These are phyloP conservation scores for Prunus dulcis DNA, from an alignment of 306 rosid genomes.

Conservation along the genomic window DNA sequence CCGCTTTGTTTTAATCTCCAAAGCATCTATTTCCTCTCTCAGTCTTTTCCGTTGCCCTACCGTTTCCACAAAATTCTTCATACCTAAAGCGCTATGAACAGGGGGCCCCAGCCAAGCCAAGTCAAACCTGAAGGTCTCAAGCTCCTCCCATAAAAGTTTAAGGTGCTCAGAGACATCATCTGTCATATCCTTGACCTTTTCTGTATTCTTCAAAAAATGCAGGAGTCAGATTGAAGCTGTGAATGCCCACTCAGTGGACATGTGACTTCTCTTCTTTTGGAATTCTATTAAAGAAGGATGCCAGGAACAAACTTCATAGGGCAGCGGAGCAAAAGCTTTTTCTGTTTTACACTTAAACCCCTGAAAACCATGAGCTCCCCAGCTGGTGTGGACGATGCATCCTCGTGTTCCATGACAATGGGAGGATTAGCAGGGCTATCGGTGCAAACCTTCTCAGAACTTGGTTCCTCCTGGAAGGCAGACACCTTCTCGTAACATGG, in stretches of 20 bases:
- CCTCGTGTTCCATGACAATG: neutral
- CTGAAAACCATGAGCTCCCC: neutral
- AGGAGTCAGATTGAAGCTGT: neutral
- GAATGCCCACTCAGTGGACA: slow-evolving; percentile 3
- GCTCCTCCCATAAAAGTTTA: neutral
- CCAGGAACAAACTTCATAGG: neutral
- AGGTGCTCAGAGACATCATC: neutral
- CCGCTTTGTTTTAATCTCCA: neutral
- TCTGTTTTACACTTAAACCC: neutral
- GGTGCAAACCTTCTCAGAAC: neutral
- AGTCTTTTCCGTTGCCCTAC: neutral
- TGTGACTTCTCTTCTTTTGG: neutral
- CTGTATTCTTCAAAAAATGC: neutral
- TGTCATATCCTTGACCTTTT: neutral
- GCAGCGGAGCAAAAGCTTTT: neutral
- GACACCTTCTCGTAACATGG: neutral
- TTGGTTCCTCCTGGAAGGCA: neutral
- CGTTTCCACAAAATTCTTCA: neutral
- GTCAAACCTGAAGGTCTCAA: neutral
- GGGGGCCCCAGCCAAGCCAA: slow-evolving; percentile 8
- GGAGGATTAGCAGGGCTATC: neutral
- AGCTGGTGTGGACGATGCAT: neutral
- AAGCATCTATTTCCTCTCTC: neutral
- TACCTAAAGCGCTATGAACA: neutral
- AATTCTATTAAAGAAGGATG: neutral